phyloP scores from a whole-genome alignment of 768 basidiomycete species.

The Neoboletus magnificus region DNA sequence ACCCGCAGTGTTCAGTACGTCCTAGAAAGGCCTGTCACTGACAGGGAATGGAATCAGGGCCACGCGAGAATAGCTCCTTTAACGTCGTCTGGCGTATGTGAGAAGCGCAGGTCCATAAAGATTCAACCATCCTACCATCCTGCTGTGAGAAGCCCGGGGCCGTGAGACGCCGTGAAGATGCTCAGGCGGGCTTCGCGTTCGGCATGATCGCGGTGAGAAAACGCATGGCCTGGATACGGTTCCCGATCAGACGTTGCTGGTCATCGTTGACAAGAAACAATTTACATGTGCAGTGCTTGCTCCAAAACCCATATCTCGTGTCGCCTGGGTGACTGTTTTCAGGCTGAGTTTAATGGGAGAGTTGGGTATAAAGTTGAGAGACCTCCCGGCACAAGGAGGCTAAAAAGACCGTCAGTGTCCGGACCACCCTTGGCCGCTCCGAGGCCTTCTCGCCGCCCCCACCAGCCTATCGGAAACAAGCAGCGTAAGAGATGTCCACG shows the following conservation, averaged over 20 bases:
- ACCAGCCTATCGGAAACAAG: constrained; percentile 6
- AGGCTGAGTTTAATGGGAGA: constrained; percentile 6
- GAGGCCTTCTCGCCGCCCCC: constrained; percentile 12
- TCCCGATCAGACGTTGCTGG: constrained; percentile 18
- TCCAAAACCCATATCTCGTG: constrained; percentile 9
- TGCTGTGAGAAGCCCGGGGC: constrained; percentile 21
- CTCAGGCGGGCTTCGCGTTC: constrained; percentile 6
- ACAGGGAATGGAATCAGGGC: constrained; percentile 21
- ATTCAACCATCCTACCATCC: constrained; percentile 1
- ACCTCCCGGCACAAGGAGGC: not conserved
- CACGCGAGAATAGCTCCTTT: constrained; percentile 17
- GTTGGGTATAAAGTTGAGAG: constrained; percentile 23
- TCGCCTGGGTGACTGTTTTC: constrained; percentile 27
- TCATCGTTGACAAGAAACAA: constrained; percentile 9
- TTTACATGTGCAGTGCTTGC: constrained; percentile 14
- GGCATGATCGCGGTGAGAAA: constrained; percentile 19
- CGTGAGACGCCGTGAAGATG: constrained; percentile 6
- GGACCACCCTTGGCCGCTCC: not conserved
- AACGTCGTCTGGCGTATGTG: constrained; percentile 11
- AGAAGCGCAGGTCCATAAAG: constrained; percentile 12
- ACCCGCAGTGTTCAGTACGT: constrained; percentile 17
- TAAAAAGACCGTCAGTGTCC: constrained; percentile 7
- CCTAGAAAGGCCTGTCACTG: constrained; percentile 9
- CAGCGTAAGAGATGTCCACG: constrained; percentile 27
- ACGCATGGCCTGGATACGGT: constrained; percentile 17